A percentile compares a stretch with the other conserved stretches of the same genome.
phyloP scores from a whole-genome alignment of 2,329 filamentous ascomycete species.

The Cladophialophora chaetospira region DNA sequence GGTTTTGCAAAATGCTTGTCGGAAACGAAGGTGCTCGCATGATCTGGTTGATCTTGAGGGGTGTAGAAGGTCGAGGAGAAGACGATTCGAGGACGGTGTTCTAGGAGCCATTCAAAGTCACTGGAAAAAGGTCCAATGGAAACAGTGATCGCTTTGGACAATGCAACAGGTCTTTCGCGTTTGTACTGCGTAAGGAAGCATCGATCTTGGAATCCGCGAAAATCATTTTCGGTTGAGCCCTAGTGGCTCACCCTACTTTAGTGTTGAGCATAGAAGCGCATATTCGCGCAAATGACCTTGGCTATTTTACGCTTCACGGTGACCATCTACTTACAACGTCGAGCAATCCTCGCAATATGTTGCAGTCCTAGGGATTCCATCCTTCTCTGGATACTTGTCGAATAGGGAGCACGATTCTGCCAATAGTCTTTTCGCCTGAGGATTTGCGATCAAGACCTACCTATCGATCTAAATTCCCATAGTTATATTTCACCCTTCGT shows the following conservation, averaged over 20 bases:
- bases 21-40: conserved; percentile 26
- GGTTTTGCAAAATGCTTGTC: conserved; percentile 16
- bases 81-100: conserved; percentile 14
- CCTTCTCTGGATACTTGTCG: too few relatives aligned
- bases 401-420: too few relatives aligned
- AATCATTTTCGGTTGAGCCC: neutral
- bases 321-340: too few relatives aligned
- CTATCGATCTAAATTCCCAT: too few relatives aligned
- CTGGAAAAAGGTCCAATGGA: neutral
- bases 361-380: too few relatives aligned
- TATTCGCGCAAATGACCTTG: too few relatives aligned
- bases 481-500: too few relatives aligned
- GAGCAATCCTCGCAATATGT: too few relatives aligned
- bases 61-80: conserved; percentile 25
- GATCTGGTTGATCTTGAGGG: conserved; percentile 12
- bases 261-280: too few relatives aligned
- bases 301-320: too few relatives aligned
- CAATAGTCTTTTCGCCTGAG: too few relatives aligned
- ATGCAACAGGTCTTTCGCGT: neutral
- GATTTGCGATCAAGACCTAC: too few relatives aligned
- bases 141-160: neutral
- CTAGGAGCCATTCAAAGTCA: conserved; percentile 13
- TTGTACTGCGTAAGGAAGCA: neutral
- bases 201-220: neutral
- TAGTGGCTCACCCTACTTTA: neutral